These are phyloP conservation scores for Tuber calosporum DNA, from an alignment of 495 filamentous ascomycete species.

Conservation along the genomic window DNA sequence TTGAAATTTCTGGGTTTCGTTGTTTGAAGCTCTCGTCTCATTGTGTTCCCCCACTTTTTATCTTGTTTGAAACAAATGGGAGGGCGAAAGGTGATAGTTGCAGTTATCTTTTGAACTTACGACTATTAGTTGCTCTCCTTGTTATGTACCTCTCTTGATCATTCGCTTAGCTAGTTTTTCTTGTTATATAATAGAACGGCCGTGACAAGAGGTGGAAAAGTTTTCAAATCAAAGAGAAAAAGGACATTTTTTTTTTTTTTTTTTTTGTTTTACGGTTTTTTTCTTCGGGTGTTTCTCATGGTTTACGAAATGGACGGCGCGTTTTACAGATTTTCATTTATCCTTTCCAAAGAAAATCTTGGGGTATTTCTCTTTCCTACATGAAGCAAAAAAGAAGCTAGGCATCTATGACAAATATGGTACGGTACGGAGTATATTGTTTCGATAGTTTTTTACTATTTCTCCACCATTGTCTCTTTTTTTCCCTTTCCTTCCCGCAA, in stretches of 20 bases:
- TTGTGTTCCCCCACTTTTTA: slow-evolving; percentile 13
- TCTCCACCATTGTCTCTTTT: background rate
- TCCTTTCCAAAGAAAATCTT: background rate
- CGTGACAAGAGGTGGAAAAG: slow-evolving; percentile 5
- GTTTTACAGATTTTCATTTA: slow-evolving; percentile 15
- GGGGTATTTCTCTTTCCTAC: background rate
- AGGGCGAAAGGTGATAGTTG: slow-evolving; percentile 22
- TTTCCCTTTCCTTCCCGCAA: background rate
- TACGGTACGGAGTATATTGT: background rate
- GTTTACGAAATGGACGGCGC: slow-evolving; percentile 32
- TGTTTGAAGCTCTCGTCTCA: slow-evolving; percentile 16
- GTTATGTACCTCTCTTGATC: slow-evolving; percentile 16
- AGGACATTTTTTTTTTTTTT: slow-evolving; percentile 1
- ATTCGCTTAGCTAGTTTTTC: slow-evolving; percentile 13
- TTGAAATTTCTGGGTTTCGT: slow-evolving; percentile 22
- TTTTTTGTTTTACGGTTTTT: too few species aligned
- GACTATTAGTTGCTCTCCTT: slow-evolving; percentile 1
- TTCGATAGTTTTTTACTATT: background rate
- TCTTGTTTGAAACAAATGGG: slow-evolving; percentile 19
- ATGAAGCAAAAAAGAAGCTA: background rate
- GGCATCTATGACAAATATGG: slow-evolving; percentile 3
- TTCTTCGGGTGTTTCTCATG: slow-evolving; percentile 28
- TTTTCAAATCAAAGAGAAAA: slow-evolving; percentile 1
- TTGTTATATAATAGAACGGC: slow-evolving; percentile 16
- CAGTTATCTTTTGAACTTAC: slow-evolving; percentile 22